A percentile compares a stretch with the other conserved stretches of the same genome.
Evolutionary conservation across 2,329 filamentous ascomycete genomes (phyloP).

Genomic region (Amauroascus niger): DNA sequence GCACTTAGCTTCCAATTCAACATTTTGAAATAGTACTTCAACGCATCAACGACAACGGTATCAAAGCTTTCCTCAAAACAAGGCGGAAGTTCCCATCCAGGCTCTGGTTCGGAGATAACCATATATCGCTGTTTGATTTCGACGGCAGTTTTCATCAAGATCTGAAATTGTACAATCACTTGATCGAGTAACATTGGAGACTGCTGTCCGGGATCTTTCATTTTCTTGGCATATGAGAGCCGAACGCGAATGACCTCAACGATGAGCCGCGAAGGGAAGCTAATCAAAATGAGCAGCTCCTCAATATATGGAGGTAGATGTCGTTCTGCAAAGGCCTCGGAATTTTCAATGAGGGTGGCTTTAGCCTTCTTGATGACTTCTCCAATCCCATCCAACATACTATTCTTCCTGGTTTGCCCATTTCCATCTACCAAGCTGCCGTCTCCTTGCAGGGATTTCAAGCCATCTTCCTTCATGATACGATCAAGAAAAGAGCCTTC

Average conservation of each 20-base stretch:
- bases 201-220: constrained; percentile 89
- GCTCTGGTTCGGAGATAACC: constrained; percentile 71
- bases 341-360: constrained; percentile 76
- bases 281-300: constrained; percentile 89
- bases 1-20: constrained; percentile 94
- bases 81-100: constrained; percentile 88
- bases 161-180: constrained; percentile 95
- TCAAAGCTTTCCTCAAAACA: constrained; percentile 98
- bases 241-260: constrained; percentile 93
- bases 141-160: constrained; percentile 81
- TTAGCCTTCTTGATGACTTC: constrained; percentile 90
- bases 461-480: constrained; percentile 86
- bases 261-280: constrained; percentile 89
- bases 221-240: constrained; percentile 82
- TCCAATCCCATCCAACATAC: constrained; percentile 68
- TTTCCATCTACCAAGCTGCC: constrained; percentile 61
- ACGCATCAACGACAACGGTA: constrained; percentile 75
- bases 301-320: constrained; percentile 95
- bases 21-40: constrained; percentile 98
- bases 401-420: constrained; percentile 73
- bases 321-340: constrained; percentile 71
- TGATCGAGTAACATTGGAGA: constrained; percentile 92
- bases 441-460: constrained; percentile 82
- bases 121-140: constrained; percentile 85
- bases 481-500: constrained; percentile 91